Evolutionary conservation across 495 filamentous ascomycete species (phyloP).

Genomic region (Lasiosphaeriaceae sp.): DNA sequence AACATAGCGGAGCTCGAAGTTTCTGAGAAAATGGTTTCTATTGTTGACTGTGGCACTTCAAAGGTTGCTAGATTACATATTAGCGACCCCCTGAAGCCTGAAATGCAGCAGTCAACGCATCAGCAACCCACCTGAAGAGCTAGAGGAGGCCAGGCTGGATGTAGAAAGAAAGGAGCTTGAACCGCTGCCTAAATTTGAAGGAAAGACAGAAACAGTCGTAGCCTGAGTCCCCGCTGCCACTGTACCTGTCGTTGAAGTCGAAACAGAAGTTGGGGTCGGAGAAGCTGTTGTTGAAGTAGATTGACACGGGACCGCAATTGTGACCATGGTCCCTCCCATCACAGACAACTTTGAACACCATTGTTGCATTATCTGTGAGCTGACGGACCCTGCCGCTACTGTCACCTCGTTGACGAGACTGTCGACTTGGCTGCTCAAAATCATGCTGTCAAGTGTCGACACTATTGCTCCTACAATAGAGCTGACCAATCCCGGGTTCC

Average conservation of each 20-base stretch:
- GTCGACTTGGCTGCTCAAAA: slow-evolving; percentile 4
- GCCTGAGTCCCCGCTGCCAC: too few species aligned
- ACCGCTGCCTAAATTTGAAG: too few species aligned
- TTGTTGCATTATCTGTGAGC: background rate
- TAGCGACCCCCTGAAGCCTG: too few species aligned
- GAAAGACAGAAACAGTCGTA: too few species aligned
- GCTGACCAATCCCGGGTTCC: slow-evolving; percentile 7
- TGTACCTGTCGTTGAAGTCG: background rate
- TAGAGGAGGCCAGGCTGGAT: too few species aligned
- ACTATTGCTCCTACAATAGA: slow-evolving; percentile 12
- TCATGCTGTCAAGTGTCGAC: slow-evolving; percentile 11
- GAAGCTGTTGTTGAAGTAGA: background rate
- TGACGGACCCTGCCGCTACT: slow-evolving; percentile 2
- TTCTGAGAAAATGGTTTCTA: too few species aligned
- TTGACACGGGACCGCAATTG: slow-evolving; percentile 7
- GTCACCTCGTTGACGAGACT: slow-evolving; percentile 9
- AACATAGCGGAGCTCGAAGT: too few species aligned
- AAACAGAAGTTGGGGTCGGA: background rate
- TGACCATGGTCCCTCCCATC: slow-evolving; percentile 8
- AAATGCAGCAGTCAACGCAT: too few species aligned
- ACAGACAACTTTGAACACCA: slow-evolving; percentile 13
- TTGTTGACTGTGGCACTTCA: too few species aligned
- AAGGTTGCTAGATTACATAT: too few species aligned
- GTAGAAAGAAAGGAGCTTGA: too few species aligned
- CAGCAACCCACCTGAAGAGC: too few species aligned